Base-by-base conservation (phyloP, 148 eudicot genomes). In the Mesembryanthemum crystallinum region DNA sequence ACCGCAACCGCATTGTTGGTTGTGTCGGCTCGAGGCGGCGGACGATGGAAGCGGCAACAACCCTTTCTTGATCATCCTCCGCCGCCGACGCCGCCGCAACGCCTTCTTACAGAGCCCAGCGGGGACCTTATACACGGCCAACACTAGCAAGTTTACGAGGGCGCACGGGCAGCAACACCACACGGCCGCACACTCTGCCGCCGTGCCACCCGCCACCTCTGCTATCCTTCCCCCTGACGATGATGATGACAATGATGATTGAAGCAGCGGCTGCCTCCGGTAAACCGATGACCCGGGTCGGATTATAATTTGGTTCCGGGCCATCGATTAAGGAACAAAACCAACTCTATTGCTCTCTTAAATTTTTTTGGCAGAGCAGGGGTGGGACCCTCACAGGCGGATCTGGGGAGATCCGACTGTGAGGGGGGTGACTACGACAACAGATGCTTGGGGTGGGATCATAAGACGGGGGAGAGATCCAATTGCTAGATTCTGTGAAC, bases 131-230 rank as follows among this genome's bases (percentile, higher is more conserved):
- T 89, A 92, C 51, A 89, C 84, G 4, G 87, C 85, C 6, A 90
- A 85, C 8, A 89, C 80, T 0, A 89, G 15, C 1, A 90, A 67
- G 14, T 89, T 80, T 12, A 85, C 78, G 24, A 89, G 27, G 27
- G 82, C 82, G 52, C 86, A 87, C 0, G 97, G 97, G 59, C 88
- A 83, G 72, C 97, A 92, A 76, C 95, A 92, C 77, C 86, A 86
- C 52, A 92, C 86, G 12, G 91, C 91, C 1, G 91, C 91, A 78
- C 95, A 90, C 68, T 85, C 97, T 0, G 97, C 97, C 57, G 90
- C 71, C 7, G 97, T 83, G 7, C 92, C 90, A 0, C 97, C 97
- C 0, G 89, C 97, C 1, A 88, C 78, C 82, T 90, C 95, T 25
- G 84, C 94, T 20, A 83, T 43, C 13, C 82, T 42, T 12, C 77